Percentiles rank a stretch among this genome's conserved stretches.
These are phyloP conservation scores for Canna indica DNA, from an alignment of 176 grass and related monocot genomes.

Conservation along the genomic window DNA sequence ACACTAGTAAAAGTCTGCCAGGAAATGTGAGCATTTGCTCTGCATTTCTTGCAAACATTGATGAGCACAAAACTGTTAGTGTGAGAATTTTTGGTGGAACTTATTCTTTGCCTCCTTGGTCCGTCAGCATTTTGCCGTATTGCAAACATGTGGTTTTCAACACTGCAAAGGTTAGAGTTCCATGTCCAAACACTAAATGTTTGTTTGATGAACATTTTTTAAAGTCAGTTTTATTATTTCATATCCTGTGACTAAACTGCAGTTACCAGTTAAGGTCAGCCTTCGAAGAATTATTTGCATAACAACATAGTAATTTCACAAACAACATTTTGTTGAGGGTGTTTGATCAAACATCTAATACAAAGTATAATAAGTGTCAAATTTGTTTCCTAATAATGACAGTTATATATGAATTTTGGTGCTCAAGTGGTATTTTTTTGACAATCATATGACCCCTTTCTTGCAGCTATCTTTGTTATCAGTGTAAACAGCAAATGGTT, in stretches of 20 bases:
- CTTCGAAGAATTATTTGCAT: neutral
- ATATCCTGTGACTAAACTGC: neutral
- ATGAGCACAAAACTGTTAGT: constrained; percentile 72
- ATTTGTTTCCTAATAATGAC: neutral
- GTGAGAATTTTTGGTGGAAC: constrained; percentile 69
- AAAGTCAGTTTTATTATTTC: neutral
- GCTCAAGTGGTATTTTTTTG: neutral
- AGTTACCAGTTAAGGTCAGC: neutral
- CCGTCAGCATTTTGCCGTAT: constrained; percentile 92
- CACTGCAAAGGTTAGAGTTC: constrained; percentile 55
- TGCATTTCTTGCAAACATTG: constrained; percentile 90
- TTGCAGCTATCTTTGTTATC: neutral
- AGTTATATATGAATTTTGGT: neutral
- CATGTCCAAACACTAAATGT: neutral
- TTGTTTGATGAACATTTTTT: neutral
- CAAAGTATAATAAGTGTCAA: no score
- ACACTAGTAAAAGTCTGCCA: constrained; percentile 44
- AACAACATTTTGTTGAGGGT: constrained; percentile 1
- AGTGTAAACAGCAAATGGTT: neutral
- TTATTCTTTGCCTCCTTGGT: constrained; percentile 83
- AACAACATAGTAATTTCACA: neutral
- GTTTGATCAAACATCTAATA: neutral
- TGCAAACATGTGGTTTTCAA: constrained; percentile 83
- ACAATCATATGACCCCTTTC: neutral
- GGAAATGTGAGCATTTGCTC: constrained; percentile 63